phyloP scores from a whole-genome alignment of 148 eudicot species.

The Camellia lanceoleosa region DNA sequence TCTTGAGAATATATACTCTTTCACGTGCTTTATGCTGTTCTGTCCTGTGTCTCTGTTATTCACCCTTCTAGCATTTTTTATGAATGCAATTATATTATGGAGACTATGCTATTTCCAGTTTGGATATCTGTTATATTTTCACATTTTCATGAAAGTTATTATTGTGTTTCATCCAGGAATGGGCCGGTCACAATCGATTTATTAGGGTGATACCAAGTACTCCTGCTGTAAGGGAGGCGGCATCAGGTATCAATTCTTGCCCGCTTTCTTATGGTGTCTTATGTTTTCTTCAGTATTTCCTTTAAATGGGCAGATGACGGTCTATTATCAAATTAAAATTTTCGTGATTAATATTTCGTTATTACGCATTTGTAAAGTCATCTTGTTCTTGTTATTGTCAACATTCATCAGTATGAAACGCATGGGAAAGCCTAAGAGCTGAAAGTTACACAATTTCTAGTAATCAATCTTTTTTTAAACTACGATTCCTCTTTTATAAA shows the following conservation, averaged over 20 bases:
- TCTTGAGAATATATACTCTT: background rate
- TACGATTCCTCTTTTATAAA: conserved; percentile 2
- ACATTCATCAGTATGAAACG: background rate
- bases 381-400: background rate
- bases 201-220: conserved; percentile 96
- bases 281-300: background rate
- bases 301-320: background rate
- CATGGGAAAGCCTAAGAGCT: background rate
- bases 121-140: background rate
- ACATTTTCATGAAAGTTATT: background rate
- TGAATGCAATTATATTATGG: background rate
- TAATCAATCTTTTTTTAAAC: background rate
- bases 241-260: conserved; percentile 57
- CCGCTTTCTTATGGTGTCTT: background rate
- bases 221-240: conserved; percentile 88
- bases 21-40: background rate
- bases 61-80: background rate
- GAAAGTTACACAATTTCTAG: background rate
- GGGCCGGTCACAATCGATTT: conserved; percentile 86
- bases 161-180: conserved; percentile 49
- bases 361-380: background rate
- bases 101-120: background rate
- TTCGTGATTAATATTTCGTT: background rate
- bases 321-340: background rate
- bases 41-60: background rate